Conservation (phyloP, 441 rosid species). For the Pelargonium cotyledonis region DNA sequence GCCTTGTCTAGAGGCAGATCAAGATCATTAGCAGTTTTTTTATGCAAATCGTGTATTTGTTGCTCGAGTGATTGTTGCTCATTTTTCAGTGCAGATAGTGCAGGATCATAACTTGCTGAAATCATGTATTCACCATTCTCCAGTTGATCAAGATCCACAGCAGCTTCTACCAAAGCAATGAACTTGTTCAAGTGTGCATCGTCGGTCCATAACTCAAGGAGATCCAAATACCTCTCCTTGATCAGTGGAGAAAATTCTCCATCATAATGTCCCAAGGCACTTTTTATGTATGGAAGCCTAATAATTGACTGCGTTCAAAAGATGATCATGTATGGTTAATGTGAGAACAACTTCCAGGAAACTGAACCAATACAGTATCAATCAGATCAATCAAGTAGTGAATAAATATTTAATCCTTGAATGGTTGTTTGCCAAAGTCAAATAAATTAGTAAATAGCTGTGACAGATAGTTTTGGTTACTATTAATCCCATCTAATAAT, state of each 20-base stretch:
- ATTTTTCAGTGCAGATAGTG: slow-evolving; percentile 57
- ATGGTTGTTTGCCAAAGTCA: neutral
- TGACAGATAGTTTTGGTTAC: slow-evolving; percentile 1
- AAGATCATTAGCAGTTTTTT: slow-evolving; percentile 77
- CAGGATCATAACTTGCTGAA: slow-evolving; percentile 73
- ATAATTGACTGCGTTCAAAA: slow-evolving; percentile 64
- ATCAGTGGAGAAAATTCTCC: slow-evolving; percentile 68
- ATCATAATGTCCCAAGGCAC: slow-evolving; percentile 55
- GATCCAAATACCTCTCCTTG: slow-evolving; percentile 59
- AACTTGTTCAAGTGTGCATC: slow-evolving; percentile 76
- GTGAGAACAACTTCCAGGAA: neutral
- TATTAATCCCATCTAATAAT: neutral
- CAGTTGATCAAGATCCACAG: slow-evolving; percentile 93
- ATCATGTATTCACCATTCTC: slow-evolving; percentile 97
- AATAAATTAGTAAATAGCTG: neutral
- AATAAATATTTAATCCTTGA: neutral
- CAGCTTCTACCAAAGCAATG: slow-evolving; percentile 71
- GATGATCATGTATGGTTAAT: slow-evolving; percentile 8
- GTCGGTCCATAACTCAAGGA: slow-evolving; percentile 47
- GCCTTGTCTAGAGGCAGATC: slow-evolving; percentile 76
- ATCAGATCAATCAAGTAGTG: neutral
- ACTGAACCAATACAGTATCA: neutral
- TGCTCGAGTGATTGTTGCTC: slow-evolving; percentile 70
- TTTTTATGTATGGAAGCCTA: slow-evolving; percentile 77
- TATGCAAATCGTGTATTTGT: slow-evolving; percentile 76